Conservation (phyloP, 176 grass and related monocot genomes). For the Zea luxurians region DNA sequence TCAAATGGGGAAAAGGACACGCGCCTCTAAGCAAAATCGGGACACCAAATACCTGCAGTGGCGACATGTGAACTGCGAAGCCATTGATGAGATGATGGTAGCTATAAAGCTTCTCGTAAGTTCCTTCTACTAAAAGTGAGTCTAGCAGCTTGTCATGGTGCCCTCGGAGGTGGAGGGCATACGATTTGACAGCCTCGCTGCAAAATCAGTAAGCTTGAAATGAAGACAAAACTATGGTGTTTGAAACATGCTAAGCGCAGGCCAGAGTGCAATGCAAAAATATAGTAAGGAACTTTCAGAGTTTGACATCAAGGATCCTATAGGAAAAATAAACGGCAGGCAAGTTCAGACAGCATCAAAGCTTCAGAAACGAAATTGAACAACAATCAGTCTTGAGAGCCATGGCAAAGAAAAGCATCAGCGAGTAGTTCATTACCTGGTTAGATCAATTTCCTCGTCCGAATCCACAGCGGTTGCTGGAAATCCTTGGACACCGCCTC, state of each 20-base stretch:
- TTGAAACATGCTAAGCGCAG: background rate
- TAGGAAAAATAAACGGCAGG: background rate
- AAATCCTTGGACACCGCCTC: constrained; percentile 71
- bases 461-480: constrained; percentile 61
- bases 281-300: background rate
- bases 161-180: constrained; percentile 75
- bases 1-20: background rate
- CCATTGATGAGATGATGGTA: constrained; percentile 98
- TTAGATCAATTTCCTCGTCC: constrained; percentile 76
- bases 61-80: constrained; percentile 90
- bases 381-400: background rate
- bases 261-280: background rate
- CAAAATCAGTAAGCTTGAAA: constrained; percentile 13
- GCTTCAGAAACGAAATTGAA: constrained; percentile 10
- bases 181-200: constrained; percentile 85
- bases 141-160: constrained; percentile 85
- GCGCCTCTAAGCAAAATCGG: constrained; percentile 1
- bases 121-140: constrained; percentile 82
- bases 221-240: background rate
- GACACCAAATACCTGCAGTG: constrained; percentile 63
- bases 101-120: constrained; percentile 88
- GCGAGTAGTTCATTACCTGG: constrained; percentile 49
- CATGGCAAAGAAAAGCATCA: background rate
- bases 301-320: background rate
- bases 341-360: background rate